Evolutionary conservation across 345 rosid genomes (phyloP), one percentile per base, ranked within the genome.

Genomic region (rapeseed (Brassica napus)): DNA sequence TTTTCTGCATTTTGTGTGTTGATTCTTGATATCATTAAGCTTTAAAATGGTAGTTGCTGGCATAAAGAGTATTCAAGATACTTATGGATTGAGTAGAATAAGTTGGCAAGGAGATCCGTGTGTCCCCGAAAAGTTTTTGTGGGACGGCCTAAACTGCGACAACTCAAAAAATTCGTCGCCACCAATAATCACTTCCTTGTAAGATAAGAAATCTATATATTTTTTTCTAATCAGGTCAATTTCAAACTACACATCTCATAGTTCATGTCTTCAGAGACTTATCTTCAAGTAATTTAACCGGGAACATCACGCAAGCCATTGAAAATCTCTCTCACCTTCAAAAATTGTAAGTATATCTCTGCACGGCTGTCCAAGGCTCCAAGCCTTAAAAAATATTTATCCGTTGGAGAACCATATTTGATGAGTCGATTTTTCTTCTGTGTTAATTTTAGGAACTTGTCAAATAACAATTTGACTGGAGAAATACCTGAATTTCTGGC

Each of bases 401-500:
- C 15, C 15, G 1, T 47, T 47, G 16, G 54, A 47, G 55, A 7
- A 49, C 18, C 16, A 49, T 14, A 49, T 49, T 49, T 49, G 55
- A 14, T 49, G 18, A 4, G 16, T 49, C 4, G 18, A 9, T 10
- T 42, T 49, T 49, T 49, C 5, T 49, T 4, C 4, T 49, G 4
- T 49, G 15, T 47, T 47, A 47, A 12, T 49, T 14, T 12, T 49
- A 49, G 55, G 55, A n/a, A 49, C 55, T 49, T 49, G 18, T 49
- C 55, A 49, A 14, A 49, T 49, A 49, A 49, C 55, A 49, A 14
- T 49, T 49, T 49, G 69, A 69, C 69, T 5, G 92, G 94, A 67
- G 7, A 63, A 2, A 35, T 91, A 18, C 94, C 94, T 2, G 74
- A 64, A 0, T 82, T 82, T 79, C 77, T 92, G 5, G 81, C 88